Conservation (phyloP, 257 asterid genomes). For the Osmanthus fragrans region DNA sequence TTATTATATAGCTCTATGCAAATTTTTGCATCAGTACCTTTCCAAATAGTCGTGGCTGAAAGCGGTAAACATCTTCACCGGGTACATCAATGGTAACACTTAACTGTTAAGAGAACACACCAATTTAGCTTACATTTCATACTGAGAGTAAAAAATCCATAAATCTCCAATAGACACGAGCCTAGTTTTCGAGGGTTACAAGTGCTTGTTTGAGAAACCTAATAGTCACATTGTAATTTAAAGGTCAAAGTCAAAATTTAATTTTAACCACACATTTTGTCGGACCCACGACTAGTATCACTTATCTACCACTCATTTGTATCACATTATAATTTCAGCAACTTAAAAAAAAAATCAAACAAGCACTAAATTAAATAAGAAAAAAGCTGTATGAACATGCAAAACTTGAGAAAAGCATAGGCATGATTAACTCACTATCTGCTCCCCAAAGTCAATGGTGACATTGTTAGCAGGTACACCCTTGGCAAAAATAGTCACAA, state of each 20-base stretch:
- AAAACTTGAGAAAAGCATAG: neutral
- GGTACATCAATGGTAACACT: conserved; percentile 79
- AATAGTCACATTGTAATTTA: no score
- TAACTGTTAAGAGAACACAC: conserved; percentile 44
- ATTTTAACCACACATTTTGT: neutral
- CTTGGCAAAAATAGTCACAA: conserved; percentile 91
- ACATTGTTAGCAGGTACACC: conserved; percentile 65
- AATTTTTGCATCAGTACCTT: conserved; percentile 41
- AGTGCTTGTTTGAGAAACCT: neutral
- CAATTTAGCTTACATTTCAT: neutral
- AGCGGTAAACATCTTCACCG: conserved; percentile 77
- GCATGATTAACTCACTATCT: conserved; percentile 60
- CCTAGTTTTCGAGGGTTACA: neutral
- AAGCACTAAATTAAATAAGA: neutral
- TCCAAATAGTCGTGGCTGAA: conserved; percentile 87
- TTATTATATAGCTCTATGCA: neutral
- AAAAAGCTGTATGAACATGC: neutral
- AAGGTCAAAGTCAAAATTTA: neutral
- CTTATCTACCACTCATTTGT: neutral
- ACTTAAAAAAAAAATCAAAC: no score
- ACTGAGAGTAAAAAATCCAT: neutral
- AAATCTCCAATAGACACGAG: neutral
- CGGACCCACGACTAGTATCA: neutral
- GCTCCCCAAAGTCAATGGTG: conserved; percentile 85
- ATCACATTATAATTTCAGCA: no score